Base-by-base conservation (phyloP, 495 filamentous ascomycete genomes). In the Penicillium soppii region DNA sequence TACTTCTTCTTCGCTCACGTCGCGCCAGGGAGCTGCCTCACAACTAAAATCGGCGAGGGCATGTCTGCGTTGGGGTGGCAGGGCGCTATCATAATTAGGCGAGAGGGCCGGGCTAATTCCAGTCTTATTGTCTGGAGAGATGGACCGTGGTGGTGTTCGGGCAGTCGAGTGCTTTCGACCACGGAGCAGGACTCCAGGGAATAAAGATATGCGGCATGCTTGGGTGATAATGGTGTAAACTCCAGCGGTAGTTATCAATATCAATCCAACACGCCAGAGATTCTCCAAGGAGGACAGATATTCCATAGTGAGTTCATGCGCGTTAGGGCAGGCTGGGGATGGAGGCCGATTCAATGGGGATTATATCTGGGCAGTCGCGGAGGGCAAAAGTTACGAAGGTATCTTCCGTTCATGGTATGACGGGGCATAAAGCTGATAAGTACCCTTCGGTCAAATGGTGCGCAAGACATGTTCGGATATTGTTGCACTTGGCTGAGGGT, bases 61-160 rank as follows among this genome's bases (percentile, higher is more conserved):
- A 38, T 74, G 68, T 52, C 83, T 76, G 37, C 78, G 70, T 27
- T 75, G 78, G 9, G 83, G 82, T 19, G 84, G 84, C 10, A 86
- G 77, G 13, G 68, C 67, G 50, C 79, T 66, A 35, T 58, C 61
- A 59, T 80, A 81, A 26, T 63, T 67, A n/a, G 65, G 49, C 7
- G 66, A 47, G 5, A 62, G 45, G 15, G 53, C 52, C 49, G 40
- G 53, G 56, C 62, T 67, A 37, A 38, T 54, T 49, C 53, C 4
- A 36, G 63, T 48, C 43, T 70, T 74, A 37, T 76, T 76, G 19
- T 73, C 71, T 5, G 80, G 82, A 1, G 83, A 83, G 23, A 83
- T 51, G 0, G 82, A 82, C 16, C 76, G 76, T 22, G 82, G 80
- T 35, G 83, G 81, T 16, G 80, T 84, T 47, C 63, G 72, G 16